Percentiles rank a stretch among this genome's conserved stretches.
Conservation (phyloP, 176 grass and related monocot species). For the Chloris gayana region DNA sequence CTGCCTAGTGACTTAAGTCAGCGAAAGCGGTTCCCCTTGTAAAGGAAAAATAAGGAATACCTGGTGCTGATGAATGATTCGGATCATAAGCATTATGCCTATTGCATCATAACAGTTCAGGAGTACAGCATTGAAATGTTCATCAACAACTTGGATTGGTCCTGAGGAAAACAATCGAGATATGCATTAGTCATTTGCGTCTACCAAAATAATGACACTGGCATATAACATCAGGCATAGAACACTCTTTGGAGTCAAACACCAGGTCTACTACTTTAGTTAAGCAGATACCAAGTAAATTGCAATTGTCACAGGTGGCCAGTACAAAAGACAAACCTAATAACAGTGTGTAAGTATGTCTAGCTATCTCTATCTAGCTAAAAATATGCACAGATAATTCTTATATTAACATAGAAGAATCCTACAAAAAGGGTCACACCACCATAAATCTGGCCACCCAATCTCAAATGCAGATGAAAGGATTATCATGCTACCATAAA, state of each 20-base stretch:
- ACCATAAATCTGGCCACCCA: background rate
- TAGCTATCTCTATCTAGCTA: background rate
- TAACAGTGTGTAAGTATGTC: background rate
- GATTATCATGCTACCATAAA: background rate
- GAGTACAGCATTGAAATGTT: slow-evolving; percentile 86
- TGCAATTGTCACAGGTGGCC: background rate
- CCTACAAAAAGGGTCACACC: background rate
- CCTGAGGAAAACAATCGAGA: slow-evolving; percentile 52
- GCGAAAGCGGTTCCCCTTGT: too few relatives aligned
- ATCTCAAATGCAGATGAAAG: background rate
- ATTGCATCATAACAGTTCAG: slow-evolving; percentile 94
- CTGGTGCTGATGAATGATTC: slow-evolving; percentile 99
- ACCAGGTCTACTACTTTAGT: background rate
- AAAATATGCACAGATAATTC: background rate
- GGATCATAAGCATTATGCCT: slow-evolving; percentile 99
- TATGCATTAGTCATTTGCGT: background rate
- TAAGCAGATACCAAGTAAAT: background rate
- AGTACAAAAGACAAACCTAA: background rate
- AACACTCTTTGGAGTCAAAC: background rate
- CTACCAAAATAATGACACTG: slow-evolving; percentile 2
- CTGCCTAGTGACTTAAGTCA: too few relatives aligned
- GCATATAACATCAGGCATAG: too few relatives aligned
- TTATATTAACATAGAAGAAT: background rate
- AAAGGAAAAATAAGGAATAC: slow-evolving; percentile 50
- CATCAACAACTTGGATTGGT: slow-evolving; percentile 96